Percentiles rank a stretch among this genome's conserved stretches.
These are phyloP conservation scores for Coemansia sp. DNA, from an alignment of 192 early-diverging fungal genomes.

Conservation along the genomic window DNA sequence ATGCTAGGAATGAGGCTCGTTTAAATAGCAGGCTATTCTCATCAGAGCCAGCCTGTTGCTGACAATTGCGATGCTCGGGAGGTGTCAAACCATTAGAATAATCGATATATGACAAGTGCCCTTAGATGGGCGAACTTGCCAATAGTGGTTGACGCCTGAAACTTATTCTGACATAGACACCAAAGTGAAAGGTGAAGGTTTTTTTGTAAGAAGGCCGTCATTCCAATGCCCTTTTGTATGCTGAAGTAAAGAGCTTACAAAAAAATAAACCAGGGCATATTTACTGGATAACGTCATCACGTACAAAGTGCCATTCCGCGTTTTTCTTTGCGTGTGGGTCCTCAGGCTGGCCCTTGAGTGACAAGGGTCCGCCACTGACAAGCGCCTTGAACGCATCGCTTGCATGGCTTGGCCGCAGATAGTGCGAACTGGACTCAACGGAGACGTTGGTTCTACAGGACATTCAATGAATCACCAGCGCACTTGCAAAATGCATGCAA, in stretches of 20 bases:
- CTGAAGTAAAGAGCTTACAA: too few relatives aligned
- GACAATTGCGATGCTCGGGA: too few relatives aligned
- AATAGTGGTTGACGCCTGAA: too few relatives aligned
- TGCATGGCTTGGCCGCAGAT: conserved; percentile 14
- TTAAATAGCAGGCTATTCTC: too few relatives aligned
- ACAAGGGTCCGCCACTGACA: conserved; percentile 11
- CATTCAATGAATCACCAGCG: not conserved
- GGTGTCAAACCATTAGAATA: too few relatives aligned
- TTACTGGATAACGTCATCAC: not conserved
- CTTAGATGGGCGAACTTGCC: too few relatives aligned
- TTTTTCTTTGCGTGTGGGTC: not conserved
- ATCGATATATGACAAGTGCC: too few relatives aligned
- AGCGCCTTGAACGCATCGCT: conserved; percentile 21
- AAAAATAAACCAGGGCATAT: too few relatives aligned
- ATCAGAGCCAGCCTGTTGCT: too few relatives aligned
- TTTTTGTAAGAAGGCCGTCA: too few relatives aligned
- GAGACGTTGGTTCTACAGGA: conserved; percentile 36
- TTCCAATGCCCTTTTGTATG: too few relatives aligned
- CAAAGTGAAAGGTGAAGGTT: not conserved
- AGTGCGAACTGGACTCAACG: conserved; percentile 26
- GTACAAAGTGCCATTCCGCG: conserved; percentile 26
- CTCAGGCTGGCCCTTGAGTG: not conserved
- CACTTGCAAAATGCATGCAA: not conserved
- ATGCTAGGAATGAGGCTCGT: too few relatives aligned
- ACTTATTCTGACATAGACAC: not conserved